Evolutionary conservation across 192 early-diverging fungal species (phyloP).

Genomic region (Backusella liffmaniae): DNA sequence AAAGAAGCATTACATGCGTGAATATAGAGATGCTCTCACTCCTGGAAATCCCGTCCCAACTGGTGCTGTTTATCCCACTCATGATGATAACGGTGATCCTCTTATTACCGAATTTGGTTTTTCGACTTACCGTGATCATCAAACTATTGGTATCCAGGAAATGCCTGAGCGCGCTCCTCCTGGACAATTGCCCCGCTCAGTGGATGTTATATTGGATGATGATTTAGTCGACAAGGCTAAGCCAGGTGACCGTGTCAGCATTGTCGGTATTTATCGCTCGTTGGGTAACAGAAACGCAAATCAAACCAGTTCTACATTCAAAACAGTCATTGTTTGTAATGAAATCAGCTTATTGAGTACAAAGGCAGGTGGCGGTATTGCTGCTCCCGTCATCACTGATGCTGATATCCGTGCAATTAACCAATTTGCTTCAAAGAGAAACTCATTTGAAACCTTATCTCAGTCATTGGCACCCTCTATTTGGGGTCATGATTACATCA

Average conservation of each 20-base stretch:
- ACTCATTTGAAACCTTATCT: slow-evolving; percentile 80
- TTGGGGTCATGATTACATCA: slow-evolving; percentile 91
- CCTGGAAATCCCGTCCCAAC: slow-evolving; percentile 69
- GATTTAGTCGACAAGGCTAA: slow-evolving; percentile 95
- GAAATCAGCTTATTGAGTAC: slow-evolving; percentile 72
- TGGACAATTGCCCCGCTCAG: slow-evolving; percentile 88
- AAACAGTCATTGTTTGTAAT: slow-evolving; percentile 88
- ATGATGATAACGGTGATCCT: slow-evolving; percentile 89
- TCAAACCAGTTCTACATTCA: slow-evolving; percentile 79
- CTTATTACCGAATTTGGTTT: slow-evolving; percentile 92
- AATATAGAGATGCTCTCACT: slow-evolving; percentile 87
- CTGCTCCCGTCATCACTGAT: slow-evolving; percentile 72
- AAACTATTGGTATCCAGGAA: slow-evolving; percentile 93
- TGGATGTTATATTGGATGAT: slow-evolving; percentile 94
- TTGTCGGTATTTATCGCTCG: slow-evolving; percentile 92
- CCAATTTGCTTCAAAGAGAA: slow-evolving; percentile 62
- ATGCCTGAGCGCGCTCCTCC: slow-evolving; percentile 98
- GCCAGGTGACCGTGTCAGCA: slow-evolving; percentile 93
- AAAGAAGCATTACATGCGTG: slow-evolving; percentile 74
- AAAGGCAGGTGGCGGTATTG: slow-evolving; percentile 73
- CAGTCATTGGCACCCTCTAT: slow-evolving; percentile 89
- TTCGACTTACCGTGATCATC: slow-evolving; percentile 88
- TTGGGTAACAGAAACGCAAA: slow-evolving; percentile 78
- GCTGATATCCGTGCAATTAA: slow-evolving; percentile 86
- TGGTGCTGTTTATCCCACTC: slow-evolving; percentile 86